Evolutionary conservation across 78 protist species (phyloP).

Genomic region (Creolimax fragrantissima): DNA sequence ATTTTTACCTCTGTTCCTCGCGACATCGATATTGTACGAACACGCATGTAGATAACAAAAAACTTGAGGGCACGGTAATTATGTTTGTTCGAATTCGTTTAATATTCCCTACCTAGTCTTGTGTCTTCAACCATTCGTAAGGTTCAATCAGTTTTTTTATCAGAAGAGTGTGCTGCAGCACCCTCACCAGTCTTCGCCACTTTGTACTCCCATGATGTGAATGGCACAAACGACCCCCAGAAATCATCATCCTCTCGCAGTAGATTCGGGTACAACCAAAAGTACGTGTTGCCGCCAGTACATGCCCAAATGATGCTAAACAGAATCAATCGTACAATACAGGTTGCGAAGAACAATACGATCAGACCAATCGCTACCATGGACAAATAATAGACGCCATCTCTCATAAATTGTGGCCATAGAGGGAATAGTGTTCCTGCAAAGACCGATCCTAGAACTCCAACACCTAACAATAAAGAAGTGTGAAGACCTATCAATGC

Average conservation of each 20-base stretch:
- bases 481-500: not conserved
- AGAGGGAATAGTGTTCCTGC: not conserved
- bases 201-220: not conserved
- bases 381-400: conserved; percentile 1
- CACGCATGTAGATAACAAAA: too few relatives aligned
- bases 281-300: not conserved
- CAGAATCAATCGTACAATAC: not conserved
- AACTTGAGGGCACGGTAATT: too few relatives aligned
- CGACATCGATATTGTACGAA: too few relatives aligned
- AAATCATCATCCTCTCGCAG: conserved; percentile 4
- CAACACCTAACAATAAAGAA: not conserved
- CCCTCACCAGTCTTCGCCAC: not conserved
- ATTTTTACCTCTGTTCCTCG: too few relatives aligned
- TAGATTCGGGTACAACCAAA: not conserved
- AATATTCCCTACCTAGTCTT: too few relatives aligned
- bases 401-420: not conserved
- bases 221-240: not conserved
- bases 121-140: not conserved
- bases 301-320: not conserved
- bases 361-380: not conserved
- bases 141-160: not conserved
- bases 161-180: not conserved
- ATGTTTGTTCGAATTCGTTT: too few relatives aligned
- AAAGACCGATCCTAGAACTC: not conserved
- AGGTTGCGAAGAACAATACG: not conserved